These are phyloP conservation scores for Aspergillus funiculosus DNA, from an alignment of 495 filamentous ascomycete species.

Conservation along the genomic window DNA sequence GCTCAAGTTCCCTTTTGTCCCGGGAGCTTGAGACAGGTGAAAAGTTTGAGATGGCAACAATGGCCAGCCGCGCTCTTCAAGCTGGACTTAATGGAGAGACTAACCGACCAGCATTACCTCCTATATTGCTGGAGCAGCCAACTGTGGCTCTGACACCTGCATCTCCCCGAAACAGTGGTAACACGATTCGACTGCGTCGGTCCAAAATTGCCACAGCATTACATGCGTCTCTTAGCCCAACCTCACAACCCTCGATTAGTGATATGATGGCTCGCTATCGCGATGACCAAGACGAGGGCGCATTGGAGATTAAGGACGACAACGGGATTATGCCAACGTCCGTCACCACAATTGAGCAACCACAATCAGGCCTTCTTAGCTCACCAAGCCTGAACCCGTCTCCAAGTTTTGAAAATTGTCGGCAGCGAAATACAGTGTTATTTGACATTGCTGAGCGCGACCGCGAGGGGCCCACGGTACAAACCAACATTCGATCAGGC, in stretches of 20 bases:
- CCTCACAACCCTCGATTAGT: conserved; percentile 37
- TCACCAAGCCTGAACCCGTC: conserved; percentile 27
- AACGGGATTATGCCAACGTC: conserved; percentile 7
- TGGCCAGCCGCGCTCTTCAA: conserved; percentile 40
- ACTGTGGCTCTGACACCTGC: conserved; percentile 19
- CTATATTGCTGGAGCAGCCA: conserved; percentile 14
- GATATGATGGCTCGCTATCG: conserved; percentile 35
- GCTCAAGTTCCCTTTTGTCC: conserved; percentile 18
- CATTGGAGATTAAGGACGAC: conserved; percentile 1
- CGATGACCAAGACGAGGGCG: conserved; percentile 17
- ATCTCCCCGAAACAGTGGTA: conserved; percentile 27
- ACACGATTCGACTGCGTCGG: conserved; percentile 37
- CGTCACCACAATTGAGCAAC: conserved; percentile 16
- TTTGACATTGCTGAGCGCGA: conserved; percentile 50
- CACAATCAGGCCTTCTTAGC: conserved; percentile 27
- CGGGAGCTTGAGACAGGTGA: conserved; percentile 16
- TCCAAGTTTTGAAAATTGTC: conserved; percentile 28
- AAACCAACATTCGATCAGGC: conserved; percentile 78
- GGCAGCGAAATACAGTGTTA: conserved; percentile 38
- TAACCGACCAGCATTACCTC: conserved; percentile 3
- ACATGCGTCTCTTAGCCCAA: conserved; percentile 35
- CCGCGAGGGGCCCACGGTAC: conserved; percentile 57
- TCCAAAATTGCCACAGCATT: conserved; percentile 40
- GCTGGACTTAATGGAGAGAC: conserved; percentile 28
- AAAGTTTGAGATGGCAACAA: conserved; percentile 36